Conservation (phyloP, 257 asterid genomes). For the Prunella vulgaris region DNA sequence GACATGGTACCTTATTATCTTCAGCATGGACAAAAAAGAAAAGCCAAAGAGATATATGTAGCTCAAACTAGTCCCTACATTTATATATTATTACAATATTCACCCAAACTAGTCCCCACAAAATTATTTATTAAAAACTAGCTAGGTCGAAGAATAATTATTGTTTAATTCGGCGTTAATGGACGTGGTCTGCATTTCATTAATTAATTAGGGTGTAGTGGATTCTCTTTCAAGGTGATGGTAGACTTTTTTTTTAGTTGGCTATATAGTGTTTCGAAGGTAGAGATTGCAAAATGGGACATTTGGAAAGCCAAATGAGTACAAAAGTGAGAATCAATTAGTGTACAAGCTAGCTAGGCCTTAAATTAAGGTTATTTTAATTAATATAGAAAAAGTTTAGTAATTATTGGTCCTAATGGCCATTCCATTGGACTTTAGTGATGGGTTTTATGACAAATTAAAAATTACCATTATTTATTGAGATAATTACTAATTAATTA, state of each 20-base stretch:
- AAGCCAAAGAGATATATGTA: conserved; percentile 1
- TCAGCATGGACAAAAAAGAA: conserved; percentile 13
- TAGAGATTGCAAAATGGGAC: conserved; percentile 8
- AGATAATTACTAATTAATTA: conserved; percentile 22
- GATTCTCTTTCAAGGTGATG: conserved; percentile 36
- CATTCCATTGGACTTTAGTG: conserved; percentile 36
- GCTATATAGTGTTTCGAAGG: conserved; percentile 27
- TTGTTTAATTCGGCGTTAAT: conserved; percentile 28
- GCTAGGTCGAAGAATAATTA: conserved; percentile 28
- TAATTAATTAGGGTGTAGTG: conserved; percentile 31
- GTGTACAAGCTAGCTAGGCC: conserved; percentile 15
- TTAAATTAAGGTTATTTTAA: conserved; percentile 19
- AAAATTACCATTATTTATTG: conserved; percentile 21
- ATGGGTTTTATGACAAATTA: conserved; percentile 25
- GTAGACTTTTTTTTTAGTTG: conserved; percentile 20
- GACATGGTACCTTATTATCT: conserved; percentile 23
- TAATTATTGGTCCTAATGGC: conserved; percentile 42
- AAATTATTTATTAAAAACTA: conserved; percentile 21
- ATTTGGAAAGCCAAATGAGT: conserved; percentile 29
- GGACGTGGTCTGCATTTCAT: conserved; percentile 52
- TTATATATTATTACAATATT: background rate
- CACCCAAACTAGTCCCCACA: conserved; percentile 10
- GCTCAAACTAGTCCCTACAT: conserved; percentile 14
- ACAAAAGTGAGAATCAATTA: conserved; percentile 32
- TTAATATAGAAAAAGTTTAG: background rate